phyloP scores from a whole-genome alignment of 2,329 filamentous ascomycete genomes.

The Colletotrichum abscissum region DNA sequence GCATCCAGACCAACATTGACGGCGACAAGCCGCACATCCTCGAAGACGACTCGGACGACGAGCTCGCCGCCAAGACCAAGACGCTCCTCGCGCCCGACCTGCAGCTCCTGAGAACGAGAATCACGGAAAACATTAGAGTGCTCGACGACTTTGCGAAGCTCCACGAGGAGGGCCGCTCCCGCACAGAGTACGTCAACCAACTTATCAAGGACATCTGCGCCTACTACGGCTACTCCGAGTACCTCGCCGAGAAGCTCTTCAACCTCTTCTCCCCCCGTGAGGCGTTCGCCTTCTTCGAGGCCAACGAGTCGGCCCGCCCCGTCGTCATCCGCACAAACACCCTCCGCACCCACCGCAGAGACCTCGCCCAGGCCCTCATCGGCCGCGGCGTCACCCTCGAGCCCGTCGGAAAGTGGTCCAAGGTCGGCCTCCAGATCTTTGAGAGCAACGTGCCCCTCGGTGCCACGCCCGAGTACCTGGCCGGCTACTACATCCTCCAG shows the following conservation, averaged over 20 bases:
- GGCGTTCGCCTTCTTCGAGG: slow-evolving; percentile 98
- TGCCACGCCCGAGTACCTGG: slow-evolving; percentile 96
- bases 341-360: slow-evolving; percentile 78
- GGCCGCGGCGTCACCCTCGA: slow-evolving; percentile 96
- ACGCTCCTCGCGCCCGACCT: slow-evolving; percentile 86
- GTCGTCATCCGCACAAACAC: slow-evolving; percentile 98
- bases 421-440: slow-evolving; percentile 96
- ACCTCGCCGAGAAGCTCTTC: slow-evolving; percentile 95
- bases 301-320: slow-evolving; percentile 93
- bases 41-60: slow-evolving; percentile 71
- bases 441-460: slow-evolving; percentile 87
- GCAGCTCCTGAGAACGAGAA: slow-evolving; percentile 86
- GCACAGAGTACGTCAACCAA: slow-evolving; percentile 88
- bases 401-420: slow-evolving; percentile 98
- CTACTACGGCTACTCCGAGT: slow-evolving; percentile 97
- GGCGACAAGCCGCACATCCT: slow-evolving; percentile 78
- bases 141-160: slow-evolving; percentile 89
- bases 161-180: slow-evolving; percentile 81
- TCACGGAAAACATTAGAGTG: slow-evolving; percentile 93
- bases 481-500: slow-evolving; percentile 97
- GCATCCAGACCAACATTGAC: slow-evolving; percentile 93
- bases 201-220: slow-evolving; percentile 92
- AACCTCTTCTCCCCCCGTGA: slow-evolving; percentile 92
- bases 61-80: slow-evolving; percentile 67
- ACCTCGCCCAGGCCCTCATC: slow-evolving; percentile 92